These are phyloP conservation scores for Pseudogymnoascus sp. DNA, from an alignment of 2,329 filamentous ascomycete genomes.

Conservation along the genomic window DNA sequence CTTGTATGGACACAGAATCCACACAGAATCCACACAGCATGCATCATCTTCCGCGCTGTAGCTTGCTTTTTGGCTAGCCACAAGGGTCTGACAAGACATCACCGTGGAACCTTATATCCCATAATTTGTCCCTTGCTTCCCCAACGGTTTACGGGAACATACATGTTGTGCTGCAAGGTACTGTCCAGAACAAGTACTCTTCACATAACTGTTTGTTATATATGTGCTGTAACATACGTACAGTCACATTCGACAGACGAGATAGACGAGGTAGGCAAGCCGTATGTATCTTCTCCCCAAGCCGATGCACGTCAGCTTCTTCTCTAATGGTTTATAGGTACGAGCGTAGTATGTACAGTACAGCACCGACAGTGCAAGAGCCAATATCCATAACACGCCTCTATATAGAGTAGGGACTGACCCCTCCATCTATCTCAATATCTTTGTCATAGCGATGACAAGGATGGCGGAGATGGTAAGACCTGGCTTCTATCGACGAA, in stretches of 20 bases:
- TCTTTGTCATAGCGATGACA: not conserved
- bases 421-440: not conserved
- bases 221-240: not conserved
- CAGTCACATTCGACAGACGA: not conserved
- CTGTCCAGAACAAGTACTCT: not conserved
- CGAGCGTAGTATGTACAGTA: not conserved
- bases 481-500: not conserved
- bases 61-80: not conserved
- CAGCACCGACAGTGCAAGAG: not conserved
- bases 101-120: not conserved
- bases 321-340: not conserved
- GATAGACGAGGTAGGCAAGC: not conserved
- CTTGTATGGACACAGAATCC: not conserved
- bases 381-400: not conserved
- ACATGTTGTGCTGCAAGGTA: not conserved
- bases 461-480: not conserved
- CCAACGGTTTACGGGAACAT: not conserved
- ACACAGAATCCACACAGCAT: not conserved
- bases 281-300: not conserved
- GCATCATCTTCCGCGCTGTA: not conserved
- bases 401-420: not conserved
- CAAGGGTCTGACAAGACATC: not conserved
- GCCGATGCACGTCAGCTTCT: not conserved
- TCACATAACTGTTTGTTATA: not conserved
- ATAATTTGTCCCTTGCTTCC: not conserved